These are phyloP conservation scores for Cladophialophora bantiana DNA, from an alignment of 2,329 filamentous ascomycete genomes.

Conservation along the genomic window DNA sequence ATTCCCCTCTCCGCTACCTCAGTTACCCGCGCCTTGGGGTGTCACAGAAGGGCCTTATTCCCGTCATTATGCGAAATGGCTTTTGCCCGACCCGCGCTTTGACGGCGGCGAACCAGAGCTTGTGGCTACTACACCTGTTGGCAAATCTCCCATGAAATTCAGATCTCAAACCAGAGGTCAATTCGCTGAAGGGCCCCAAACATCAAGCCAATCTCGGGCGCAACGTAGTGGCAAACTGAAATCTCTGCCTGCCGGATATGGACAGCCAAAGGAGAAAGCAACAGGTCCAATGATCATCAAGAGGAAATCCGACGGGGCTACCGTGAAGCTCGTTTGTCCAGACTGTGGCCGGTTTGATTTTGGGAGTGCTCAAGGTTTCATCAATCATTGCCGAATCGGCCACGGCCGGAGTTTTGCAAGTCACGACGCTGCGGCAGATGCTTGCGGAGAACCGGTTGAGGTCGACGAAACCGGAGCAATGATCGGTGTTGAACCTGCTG, in stretches of 20 bases:
- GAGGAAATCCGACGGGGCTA: constrained; percentile 79
- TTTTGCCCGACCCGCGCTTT: constrained; percentile 86
- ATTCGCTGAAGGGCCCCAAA: constrained; percentile 61
- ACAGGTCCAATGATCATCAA: constrained; percentile 80
- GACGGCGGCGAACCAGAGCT: constrained; percentile 66
- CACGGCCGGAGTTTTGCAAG: constrained; percentile 94
- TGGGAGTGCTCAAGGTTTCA: constrained; percentile 96
- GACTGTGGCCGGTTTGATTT: constrained; percentile 92
- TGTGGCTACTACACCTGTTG: constrained; percentile 26
- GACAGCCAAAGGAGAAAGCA: constrained; percentile 78
- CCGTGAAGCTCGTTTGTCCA: constrained; percentile 88
- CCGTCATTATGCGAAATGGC: constrained; percentile 93
- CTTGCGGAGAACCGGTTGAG: constrained; percentile 84
- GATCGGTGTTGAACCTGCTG: constrained; percentile 47
- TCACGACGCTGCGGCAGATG: constrained; percentile 89
- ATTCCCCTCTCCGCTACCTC: constrained; percentile 54
- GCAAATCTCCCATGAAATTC: constrained; percentile 66
- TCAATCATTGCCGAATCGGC: constrained; percentile 97
- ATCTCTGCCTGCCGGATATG: constrained; percentile 72
- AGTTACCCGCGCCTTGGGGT: constrained; percentile 86
- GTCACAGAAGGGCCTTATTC: constrained; percentile 92
- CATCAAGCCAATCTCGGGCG: constrained; percentile 64
- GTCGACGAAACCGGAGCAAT: constrained; percentile 64
- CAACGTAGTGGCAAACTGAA: constrained; percentile 69
- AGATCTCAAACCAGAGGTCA: constrained; percentile 77